A percentile compares a stretch with the other conserved stretches of the same genome.
phyloP scores from a whole-genome alignment of 257 asterid genomes.

The Pogostemon cablin region DNA sequence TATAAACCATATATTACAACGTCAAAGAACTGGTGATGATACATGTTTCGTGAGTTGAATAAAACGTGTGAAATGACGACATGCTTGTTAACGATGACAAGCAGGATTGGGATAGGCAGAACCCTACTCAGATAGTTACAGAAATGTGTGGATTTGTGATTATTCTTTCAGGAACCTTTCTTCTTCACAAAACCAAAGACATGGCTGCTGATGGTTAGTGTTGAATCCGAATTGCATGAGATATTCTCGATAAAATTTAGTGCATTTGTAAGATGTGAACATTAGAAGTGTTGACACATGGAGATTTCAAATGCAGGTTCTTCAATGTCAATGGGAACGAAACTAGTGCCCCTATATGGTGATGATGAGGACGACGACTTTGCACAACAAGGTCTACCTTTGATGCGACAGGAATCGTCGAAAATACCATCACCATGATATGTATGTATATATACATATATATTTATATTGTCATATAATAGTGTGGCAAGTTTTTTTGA shows the following conservation, averaged over 20 bases:
- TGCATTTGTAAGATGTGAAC: not conserved
- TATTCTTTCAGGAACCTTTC: conserved; percentile 87
- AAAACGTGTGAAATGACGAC: not conserved
- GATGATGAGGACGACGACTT: conserved; percentile 69
- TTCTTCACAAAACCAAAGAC: conserved; percentile 93
- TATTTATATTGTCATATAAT: not conserved
- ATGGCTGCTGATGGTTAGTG: conserved; percentile 62
- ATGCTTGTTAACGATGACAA: conserved; percentile 8
- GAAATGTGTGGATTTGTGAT: conserved; percentile 93
- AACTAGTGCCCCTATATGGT: conserved; percentile 49
- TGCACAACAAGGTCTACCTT: conserved; percentile 68
- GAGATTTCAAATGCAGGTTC: conserved; percentile 41
- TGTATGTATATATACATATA: not conserved
- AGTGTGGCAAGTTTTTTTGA: conserved; percentile 2
- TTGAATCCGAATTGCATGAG: not conserved
- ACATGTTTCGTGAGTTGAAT: not conserved
- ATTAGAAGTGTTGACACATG: not conserved
- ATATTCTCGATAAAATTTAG: not conserved
- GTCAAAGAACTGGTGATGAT: too few relatives aligned
- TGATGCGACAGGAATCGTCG: conserved; percentile 59
- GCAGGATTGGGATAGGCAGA: conserved; percentile 93
- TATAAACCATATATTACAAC: not conserved
- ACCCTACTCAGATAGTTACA: conserved; percentile 80
- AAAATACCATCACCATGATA: conserved; percentile 47
- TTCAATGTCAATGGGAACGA: conserved; percentile 30